Percentiles rank a stretch among this genome's conserved stretches.
These are phyloP conservation scores for Madurella fahalii DNA, from an alignment of 2,329 filamentous ascomycete genomes.

Conservation along the genomic window DNA sequence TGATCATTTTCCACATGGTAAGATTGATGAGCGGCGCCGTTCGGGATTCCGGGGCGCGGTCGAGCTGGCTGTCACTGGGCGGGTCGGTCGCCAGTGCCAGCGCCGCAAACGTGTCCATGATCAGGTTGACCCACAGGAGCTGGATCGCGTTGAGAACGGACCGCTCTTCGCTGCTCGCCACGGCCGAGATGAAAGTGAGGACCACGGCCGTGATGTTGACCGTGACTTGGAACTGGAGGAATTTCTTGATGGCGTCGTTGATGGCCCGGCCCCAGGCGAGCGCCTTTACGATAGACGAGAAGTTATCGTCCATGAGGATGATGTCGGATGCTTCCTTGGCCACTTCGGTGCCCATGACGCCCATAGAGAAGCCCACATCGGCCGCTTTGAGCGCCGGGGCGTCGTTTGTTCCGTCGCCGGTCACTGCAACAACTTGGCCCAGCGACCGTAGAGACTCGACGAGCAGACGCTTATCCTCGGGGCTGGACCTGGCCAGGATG, in stretches of 20 bases:
- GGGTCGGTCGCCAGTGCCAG: conserved; percentile 50
- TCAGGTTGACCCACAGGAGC: conserved; percentile 60
- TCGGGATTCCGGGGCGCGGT: conserved; percentile 34
- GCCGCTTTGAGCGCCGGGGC: conserved; percentile 57
- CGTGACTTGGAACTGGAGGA: conserved; percentile 58
- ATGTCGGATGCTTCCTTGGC: conserved; percentile 61
- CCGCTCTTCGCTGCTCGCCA: conserved; percentile 45
- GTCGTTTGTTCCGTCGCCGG: conserved; percentile 61
- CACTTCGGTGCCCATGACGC: conserved; percentile 57
- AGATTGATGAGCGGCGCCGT: conserved; percentile 50
- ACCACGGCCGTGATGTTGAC: conserved; percentile 60
- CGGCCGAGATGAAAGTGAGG: conserved; percentile 55
- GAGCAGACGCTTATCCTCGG: conserved; percentile 49
- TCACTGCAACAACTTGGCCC: conserved; percentile 44
- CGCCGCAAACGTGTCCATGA: conserved; percentile 60
- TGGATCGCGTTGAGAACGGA: conserved; percentile 58
- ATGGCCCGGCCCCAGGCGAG: conserved; percentile 60
- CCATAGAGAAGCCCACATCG: conserved; percentile 62
- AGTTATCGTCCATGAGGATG: conserved; percentile 60
- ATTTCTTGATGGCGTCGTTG: conserved; percentile 61
- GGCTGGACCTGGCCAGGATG: conserved; percentile 45
- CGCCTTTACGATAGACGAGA: conserved; percentile 55
- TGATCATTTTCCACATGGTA: conserved; percentile 82
- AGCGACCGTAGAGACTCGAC: conserved; percentile 42
- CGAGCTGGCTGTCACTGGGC: conserved; percentile 40